phyloP scores from a whole-genome alignment of 2,329 filamentous ascomycete species.

The Nakataea oryzae region DNA sequence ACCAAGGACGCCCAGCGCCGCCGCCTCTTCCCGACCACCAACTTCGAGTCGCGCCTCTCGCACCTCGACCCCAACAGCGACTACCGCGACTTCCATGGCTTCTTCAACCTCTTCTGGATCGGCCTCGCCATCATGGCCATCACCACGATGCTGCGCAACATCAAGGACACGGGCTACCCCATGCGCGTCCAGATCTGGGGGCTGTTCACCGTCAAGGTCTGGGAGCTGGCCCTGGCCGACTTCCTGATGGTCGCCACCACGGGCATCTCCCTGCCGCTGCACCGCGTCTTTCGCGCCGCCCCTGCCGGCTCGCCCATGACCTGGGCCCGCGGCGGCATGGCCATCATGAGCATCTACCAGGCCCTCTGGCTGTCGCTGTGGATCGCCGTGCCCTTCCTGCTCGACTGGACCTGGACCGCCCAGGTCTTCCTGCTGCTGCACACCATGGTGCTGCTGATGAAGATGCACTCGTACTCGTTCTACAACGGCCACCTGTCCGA shows the following conservation, averaged over 20 bases:
- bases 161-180: conserved; percentile 86
- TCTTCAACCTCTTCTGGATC: conserved; percentile 98
- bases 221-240: conserved; percentile 77
- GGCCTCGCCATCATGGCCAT: conserved; percentile 93
- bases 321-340: conserved; percentile 71
- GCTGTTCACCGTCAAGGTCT: conserved; percentile 79
- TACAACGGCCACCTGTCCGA: conserved; percentile 94
- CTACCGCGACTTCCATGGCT: conserved; percentile 89
- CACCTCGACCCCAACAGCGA: conserved; percentile 89
- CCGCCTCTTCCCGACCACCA: conserved; percentile 84
- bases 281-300: conserved; percentile 51
- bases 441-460: conserved; percentile 88
- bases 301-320: conserved; percentile 42
- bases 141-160: conserved; percentile 84
- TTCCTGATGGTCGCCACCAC: conserved; percentile 75
- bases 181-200: conserved; percentile 80
- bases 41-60: conserved; percentile 82
- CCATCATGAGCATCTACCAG: conserved; percentile 76
- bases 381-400: conserved; percentile 73
- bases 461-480: conserved; percentile 97
- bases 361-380: conserved; percentile 68
- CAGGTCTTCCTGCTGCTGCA: conserved; percentile 93
- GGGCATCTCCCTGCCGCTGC: conserved; percentile 60
- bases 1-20: conserved; percentile 43
- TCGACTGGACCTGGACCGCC: conserved; percentile 92